phyloP scores from a whole-genome alignment of 106 monocot species.

The Acorus gramineus region DNA sequence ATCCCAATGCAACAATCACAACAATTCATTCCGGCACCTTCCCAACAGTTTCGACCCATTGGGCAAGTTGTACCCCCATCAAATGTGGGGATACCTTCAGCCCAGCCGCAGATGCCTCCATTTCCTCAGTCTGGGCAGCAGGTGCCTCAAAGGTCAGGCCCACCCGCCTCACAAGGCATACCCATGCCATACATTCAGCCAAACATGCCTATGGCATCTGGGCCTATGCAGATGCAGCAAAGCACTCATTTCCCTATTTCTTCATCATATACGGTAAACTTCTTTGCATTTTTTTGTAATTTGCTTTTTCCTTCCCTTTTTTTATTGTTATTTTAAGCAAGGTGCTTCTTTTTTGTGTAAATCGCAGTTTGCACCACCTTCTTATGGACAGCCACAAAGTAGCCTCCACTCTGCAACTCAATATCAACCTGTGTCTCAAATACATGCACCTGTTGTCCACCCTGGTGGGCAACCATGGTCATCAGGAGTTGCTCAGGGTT shows the following conservation, averaged over 20 bases:
- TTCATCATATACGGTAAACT: conserved; percentile 71
- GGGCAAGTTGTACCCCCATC: conserved; percentile 36
- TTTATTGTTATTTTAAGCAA: neutral
- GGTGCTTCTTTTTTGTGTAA: neutral
- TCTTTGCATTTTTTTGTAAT: neutral
- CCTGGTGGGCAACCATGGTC: conserved; percentile 52
- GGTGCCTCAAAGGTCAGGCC: conserved; percentile 29
- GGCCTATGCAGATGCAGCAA: conserved; percentile 42
- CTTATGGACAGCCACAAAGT: conserved; percentile 52
- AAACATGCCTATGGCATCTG: conserved; percentile 33
- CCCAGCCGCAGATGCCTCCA: conserved; percentile 31
- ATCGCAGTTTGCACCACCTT: conserved; percentile 49
- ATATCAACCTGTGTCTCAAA: conserved; percentile 40
- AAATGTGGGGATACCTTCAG: conserved; percentile 38
- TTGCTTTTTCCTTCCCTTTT: neutral
- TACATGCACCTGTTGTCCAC: conserved; percentile 28
- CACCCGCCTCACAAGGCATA: conserved; percentile 34
- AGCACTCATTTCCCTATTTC: conserved; percentile 35
- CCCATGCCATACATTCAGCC: conserved; percentile 48
- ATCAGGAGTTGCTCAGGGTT: conserved; percentile 26
- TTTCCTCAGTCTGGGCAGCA: conserved; percentile 37
- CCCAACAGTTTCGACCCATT: conserved; percentile 52
- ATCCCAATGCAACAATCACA: conserved; percentile 48
- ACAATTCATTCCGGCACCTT: conserved; percentile 40
- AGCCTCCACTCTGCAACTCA: conserved; percentile 23